Percentiles rank a stretch among this genome's conserved stretches.
Conservation (phyloP, 2,329 filamentous ascomycete species). For the Sodiomyces alkalinus region DNA sequence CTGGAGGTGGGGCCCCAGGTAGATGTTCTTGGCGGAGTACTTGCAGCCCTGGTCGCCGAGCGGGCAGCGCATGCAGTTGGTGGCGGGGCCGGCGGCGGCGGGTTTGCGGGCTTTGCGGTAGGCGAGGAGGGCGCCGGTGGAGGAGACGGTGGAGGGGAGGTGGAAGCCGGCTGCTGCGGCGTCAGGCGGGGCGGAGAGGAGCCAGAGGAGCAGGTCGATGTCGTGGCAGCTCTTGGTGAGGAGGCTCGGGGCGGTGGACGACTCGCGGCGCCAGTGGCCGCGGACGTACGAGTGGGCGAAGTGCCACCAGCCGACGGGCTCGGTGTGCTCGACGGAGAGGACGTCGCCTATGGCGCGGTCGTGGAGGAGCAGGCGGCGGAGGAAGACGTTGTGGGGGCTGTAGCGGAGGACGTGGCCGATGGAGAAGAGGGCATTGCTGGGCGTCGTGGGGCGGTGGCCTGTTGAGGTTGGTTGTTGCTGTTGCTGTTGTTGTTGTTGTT, state of each 20-base stretch:
- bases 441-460: constrained; percentile 4
- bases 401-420: constrained; percentile 92
- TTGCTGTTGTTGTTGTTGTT: too few relatives aligned
- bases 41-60: constrained; percentile 56
- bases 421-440: constrained; percentile 57
- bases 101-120: constrained; percentile 71
- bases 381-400: constrained; percentile 77
- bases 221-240: constrained; percentile 96
- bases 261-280: constrained; percentile 84
- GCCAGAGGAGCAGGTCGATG: constrained; percentile 83
- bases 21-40: constrained; percentile 76
- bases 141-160: constrained; percentile 60
- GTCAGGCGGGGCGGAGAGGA: constrained; percentile 58
- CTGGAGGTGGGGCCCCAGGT: constrained; percentile 48
- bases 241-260: constrained; percentile 61
- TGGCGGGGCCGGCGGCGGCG: constrained; percentile 53
- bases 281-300: constrained; percentile 83
- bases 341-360: constrained; percentile 71
- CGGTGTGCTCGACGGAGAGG: constrained; percentile 76
- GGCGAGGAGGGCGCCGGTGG: constrained; percentile 60
- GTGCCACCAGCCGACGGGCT: constrained; percentile 94
- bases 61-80: constrained; percentile 75
- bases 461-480: too few relatives aligned
- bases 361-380: constrained; percentile 63
- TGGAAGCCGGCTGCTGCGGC: constrained; percentile 40